Evolutionary conservation across 2,329 filamentous ascomycete genomes (phyloP), one percentile per base, ranked within the genome.

Genomic region (Sordariomycetes sp.): DNA sequence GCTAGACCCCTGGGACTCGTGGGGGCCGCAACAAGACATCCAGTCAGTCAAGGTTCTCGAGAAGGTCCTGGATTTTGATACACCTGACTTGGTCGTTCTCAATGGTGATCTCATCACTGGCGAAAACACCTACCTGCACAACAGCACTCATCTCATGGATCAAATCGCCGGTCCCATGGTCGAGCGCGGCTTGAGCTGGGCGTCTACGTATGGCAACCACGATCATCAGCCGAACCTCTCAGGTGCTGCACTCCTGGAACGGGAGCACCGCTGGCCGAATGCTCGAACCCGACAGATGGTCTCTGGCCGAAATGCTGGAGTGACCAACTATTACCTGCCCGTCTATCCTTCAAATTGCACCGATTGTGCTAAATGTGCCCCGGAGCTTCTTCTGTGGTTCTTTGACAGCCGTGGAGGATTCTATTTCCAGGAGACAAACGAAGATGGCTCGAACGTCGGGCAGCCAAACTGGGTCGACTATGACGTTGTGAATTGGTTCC

Each of bases 81-180:
- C 49, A 0, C 68, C 74, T 0, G 62, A 75, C 25, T 61, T 86
- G 0, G 78, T 81, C 1, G 72, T 86, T 1, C 53, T 86, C 19
- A 86, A 84, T 35, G 81, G 82, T 11, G 82, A 86, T 44, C 61
- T 86, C 4, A 77, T 83, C 35, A 81, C 79, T 0, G 79, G 81
- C 25, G 79, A 85, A 38, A 75, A 77, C 37, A 68, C 67, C 0
- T 71, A 61, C 39, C 37, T 62, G 4, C 55, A 68, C 4, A 81
- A 81, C 45, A 51, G 49, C 35, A 76, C 72, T 0, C 44, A 54
- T 6, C 78, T 80, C 35, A 37, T 83, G 4, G 73, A 82, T 42
- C 54, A 67, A 43, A 66, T 81, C 8, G 72, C 81, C 2, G 54
- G 46, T 2, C 78, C 77, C 0, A 54, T 86, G 1, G 58, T 80